These are phyloP conservation scores for Kwoniella sp. DNA, from an alignment of 768 basidiomycete species.

Conservation along the genomic window DNA sequence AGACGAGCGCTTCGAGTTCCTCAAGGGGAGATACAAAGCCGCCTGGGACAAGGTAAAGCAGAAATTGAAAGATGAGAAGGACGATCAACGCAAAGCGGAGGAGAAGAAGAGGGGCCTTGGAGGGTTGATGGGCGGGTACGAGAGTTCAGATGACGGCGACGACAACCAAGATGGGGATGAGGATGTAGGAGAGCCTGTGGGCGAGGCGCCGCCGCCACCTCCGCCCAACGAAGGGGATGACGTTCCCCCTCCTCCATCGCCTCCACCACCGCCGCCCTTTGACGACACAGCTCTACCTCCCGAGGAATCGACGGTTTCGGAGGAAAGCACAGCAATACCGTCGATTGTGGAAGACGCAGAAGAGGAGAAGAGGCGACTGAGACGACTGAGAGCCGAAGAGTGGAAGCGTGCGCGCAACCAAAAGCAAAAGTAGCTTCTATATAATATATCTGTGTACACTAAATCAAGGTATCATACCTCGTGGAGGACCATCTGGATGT, in stretches of 20 bases:
- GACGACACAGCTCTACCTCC: not conserved
- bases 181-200: not conserved
- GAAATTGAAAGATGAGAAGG: conserved; percentile 33
- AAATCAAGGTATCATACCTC: no score
- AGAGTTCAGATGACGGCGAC: conserved; percentile 6
- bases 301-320: no score
- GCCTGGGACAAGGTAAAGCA: conserved; percentile 67
- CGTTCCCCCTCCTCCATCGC: conserved; percentile 2
- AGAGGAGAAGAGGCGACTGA: conserved; percentile 19
- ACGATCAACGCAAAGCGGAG: conserved; percentile 3
- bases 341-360: not conserved
- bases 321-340: no score
- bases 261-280: conserved; percentile 1
- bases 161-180: not conserved
- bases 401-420: conserved; percentile 21
- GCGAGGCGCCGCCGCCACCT: not conserved
- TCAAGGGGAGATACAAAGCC: conserved; percentile 72
- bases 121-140: conserved; percentile 21
- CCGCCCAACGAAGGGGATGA: not conserved
- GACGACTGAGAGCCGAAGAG: conserved; percentile 21
- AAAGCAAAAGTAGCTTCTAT: not conserved
- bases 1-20: conserved; percentile 77
- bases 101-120: conserved; percentile 15
- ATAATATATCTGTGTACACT: no score
- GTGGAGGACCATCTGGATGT: no score